These are phyloP conservation scores for Boletus subcaerulescens DNA, from an alignment of 768 basidiomycete genomes.

Conservation along the genomic window DNA sequence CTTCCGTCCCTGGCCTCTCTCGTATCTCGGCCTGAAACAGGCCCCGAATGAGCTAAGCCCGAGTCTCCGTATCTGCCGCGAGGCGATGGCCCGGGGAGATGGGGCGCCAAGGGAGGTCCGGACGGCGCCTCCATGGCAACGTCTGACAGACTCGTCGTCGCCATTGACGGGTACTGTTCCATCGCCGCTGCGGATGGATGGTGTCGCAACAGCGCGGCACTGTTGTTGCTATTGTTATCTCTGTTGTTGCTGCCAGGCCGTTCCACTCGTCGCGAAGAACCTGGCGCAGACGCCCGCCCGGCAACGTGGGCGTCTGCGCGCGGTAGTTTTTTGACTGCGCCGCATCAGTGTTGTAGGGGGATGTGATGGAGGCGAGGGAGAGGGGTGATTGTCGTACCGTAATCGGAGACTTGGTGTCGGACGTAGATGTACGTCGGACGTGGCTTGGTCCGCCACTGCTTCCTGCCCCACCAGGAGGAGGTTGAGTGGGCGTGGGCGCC, in stretches of 20 bases:
- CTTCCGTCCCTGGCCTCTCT: slow-evolving; percentile 31
- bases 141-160: slow-evolving; percentile 23
- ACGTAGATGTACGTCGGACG: slow-evolving; percentile 27
- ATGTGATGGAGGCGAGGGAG: slow-evolving; percentile 41
- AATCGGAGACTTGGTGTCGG: slow-evolving; percentile 32
- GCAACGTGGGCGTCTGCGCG: slow-evolving; percentile 71
- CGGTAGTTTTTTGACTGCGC: slow-evolving; percentile 68
- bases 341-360: slow-evolving; percentile 35
- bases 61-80: slow-evolving; percentile 37
- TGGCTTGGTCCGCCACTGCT: slow-evolving; percentile 20
- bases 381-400: slow-evolving; percentile 37
- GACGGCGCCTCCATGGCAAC: slow-evolving; percentile 31
- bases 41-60: slow-evolving; percentile 18
- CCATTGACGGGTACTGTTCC: slow-evolving; percentile 12
- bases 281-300: slow-evolving; percentile 80
- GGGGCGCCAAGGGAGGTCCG: slow-evolving; percentile 30
- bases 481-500: slow-evolving; percentile 18
- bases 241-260: slow-evolving; percentile 26
- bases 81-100: slow-evolving; percentile 32
- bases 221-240: too few species aligned
- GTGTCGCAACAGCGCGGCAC: slow-evolving; percentile 37
- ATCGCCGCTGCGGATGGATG: background rate
- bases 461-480: slow-evolving; percentile 9
- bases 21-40: slow-evolving; percentile 34
- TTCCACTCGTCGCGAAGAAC: slow-evolving; percentile 31